A percentile compares a stretch with the other conserved stretches of the same genome.
These are phyloP conservation scores for Moniliella sp. DNA, from an alignment of 1,284 basidiomycete genomes.

Conservation along the genomic window DNA sequence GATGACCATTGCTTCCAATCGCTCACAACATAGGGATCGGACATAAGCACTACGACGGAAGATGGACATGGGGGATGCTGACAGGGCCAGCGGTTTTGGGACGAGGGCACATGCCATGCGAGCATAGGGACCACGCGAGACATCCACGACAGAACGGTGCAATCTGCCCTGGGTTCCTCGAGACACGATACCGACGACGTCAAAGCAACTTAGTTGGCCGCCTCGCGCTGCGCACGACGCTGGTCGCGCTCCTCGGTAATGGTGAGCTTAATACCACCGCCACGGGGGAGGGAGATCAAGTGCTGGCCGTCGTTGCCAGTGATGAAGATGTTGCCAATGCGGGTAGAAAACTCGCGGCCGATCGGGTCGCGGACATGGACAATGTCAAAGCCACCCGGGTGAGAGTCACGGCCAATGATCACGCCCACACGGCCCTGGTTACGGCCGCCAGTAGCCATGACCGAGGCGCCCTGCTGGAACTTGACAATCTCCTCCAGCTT, in stretches of 20 bases:
- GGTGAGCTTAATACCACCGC: slow-evolving; percentile 77
- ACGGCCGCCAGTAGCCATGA: slow-evolving; percentile 92
- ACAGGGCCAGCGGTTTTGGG: no score
- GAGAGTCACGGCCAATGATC: slow-evolving; percentile 85
- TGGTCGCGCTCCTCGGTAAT: slow-evolving; percentile 38
- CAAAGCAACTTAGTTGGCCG: no score
- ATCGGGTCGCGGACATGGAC: slow-evolving; percentile 73
- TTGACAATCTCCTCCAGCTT: slow-evolving; percentile 85
- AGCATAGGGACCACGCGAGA: no score
- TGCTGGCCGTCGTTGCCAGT: slow-evolving; percentile 86
- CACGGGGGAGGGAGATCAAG: slow-evolving; percentile 90
- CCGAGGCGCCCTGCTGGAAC: slow-evolving; percentile 92
- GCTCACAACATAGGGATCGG: no score
- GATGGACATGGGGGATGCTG: no score
- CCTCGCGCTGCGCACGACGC: no score
- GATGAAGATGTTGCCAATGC: slow-evolving; percentile 89
- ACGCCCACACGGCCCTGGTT: slow-evolving; percentile 97
- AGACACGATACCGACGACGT: no score
- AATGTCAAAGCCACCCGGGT: slow-evolving; percentile 81
- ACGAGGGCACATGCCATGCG: no score
- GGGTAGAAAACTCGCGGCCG: slow-evolving; percentile 51
- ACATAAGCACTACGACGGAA: no score
- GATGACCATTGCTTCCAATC: no score
- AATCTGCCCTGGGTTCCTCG: no score
- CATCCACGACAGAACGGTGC: no score